Conservation (phyloP, 2,329 filamentous ascomycete genomes). For the Zarea fungicola region DNA sequence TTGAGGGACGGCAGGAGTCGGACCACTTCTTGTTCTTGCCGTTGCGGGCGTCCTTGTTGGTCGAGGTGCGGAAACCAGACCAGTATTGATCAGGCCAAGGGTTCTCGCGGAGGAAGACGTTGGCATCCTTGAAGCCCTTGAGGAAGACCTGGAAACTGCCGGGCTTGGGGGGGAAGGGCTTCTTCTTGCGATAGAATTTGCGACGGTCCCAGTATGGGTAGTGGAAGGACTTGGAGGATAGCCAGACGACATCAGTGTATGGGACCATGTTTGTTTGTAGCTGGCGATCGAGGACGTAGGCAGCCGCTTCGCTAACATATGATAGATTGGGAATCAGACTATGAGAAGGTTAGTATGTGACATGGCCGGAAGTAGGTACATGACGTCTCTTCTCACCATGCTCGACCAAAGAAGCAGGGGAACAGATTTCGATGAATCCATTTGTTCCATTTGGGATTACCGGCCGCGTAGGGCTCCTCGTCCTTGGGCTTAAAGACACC, state of each 20-base stretch:
- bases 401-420: slow-evolving; percentile 92
- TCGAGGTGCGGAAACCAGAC: slow-evolving; percentile 57
- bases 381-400: slow-evolving; percentile 61
- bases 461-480: slow-evolving; percentile 93
- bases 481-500: slow-evolving; percentile 99
- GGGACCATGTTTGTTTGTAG: slow-evolving; percentile 88
- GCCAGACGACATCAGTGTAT: slow-evolving; percentile 89
- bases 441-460: slow-evolving; percentile 99
- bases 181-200: slow-evolving; percentile 82
- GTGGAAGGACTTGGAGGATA: slow-evolving; percentile 95
- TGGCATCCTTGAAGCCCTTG: slow-evolving; percentile 95
- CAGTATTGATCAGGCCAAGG: slow-evolving; percentile 92
- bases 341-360: slow-evolving; percentile 14
- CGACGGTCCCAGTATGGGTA: slow-evolving; percentile 97
- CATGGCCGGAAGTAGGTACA: not conserved
- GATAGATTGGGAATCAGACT: slow-evolving; percentile 93
- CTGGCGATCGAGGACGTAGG: slow-evolving; percentile 89
- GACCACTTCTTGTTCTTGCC: slow-evolving; percentile 69
- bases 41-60: slow-evolving; percentile 54
- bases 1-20: slow-evolving; percentile 69
- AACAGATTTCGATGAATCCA: slow-evolving; percentile 98
- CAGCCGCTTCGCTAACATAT: slow-evolving; percentile 95
- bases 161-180: slow-evolving; percentile 78
- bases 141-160: slow-evolving; percentile 98
- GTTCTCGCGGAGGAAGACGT: slow-evolving; percentile 87